Evolutionary conservation across 805 yeast genomes (phyloP).

Genomic region (Metschnikowia vanudenii): DNA sequence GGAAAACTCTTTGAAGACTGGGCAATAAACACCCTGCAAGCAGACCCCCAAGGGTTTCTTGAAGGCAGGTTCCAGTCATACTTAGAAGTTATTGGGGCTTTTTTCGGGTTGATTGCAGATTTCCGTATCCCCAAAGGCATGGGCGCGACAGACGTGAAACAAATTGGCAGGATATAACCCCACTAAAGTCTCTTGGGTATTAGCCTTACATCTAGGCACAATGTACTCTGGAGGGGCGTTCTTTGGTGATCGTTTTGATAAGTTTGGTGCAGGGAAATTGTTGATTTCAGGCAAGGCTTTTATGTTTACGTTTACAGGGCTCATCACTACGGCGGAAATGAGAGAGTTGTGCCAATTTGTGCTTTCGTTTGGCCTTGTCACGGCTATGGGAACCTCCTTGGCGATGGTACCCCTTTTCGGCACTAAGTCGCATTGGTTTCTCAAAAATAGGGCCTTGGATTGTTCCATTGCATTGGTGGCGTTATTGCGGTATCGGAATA

Average conservation of each 20-base stretch:
- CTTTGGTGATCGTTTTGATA: constrained; percentile 47
- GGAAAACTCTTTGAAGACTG: constrained; percentile 1
- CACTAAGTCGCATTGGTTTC: constrained; percentile 46
- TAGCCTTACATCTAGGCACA: constrained; percentile 20
- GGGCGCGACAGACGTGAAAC: constrained; percentile 23
- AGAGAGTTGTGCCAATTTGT: constrained; percentile 50
- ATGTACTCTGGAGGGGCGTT: constrained; percentile 29
- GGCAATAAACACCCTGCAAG: constrained; percentile 19
- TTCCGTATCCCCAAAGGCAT: constrained; percentile 23
- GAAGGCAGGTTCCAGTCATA: constrained; percentile 27
- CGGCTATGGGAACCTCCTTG: constrained; percentile 43
- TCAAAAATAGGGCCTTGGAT: constrained; percentile 42
- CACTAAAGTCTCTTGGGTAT: constrained; percentile 23
- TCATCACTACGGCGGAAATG: constrained; percentile 46
- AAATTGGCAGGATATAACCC: constrained; percentile 14
- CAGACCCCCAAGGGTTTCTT: constrained; percentile 18
- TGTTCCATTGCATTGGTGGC: constrained; percentile 50
- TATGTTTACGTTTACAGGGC: constrained; percentile 37
- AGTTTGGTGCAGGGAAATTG: constrained; percentile 40
- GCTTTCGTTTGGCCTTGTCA: constrained; percentile 45
- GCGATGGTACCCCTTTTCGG: constrained; percentile 46
- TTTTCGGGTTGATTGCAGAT: constrained; percentile 22
- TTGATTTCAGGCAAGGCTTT: constrained; percentile 38
- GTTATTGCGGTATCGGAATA: constrained; percentile 52
- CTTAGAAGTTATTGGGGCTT: constrained; percentile 24